These are phyloP conservation scores for Triangularia setosa DNA, from an alignment of 2,329 filamentous ascomycete genomes.

Conservation along the genomic window DNA sequence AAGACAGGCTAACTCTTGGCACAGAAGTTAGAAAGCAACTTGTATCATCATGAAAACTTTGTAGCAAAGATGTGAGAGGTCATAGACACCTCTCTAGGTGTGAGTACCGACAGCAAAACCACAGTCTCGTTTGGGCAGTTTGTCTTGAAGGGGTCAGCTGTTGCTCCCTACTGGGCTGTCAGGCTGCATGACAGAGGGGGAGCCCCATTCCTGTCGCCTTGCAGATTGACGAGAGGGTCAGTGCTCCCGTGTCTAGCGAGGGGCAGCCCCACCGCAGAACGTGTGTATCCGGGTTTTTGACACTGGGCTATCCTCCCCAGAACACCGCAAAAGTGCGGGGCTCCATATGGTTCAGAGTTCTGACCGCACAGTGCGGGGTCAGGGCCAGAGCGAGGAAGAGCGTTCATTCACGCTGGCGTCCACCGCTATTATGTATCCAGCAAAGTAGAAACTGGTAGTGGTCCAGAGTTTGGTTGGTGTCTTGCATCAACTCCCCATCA, in stretches of 20 bases:
- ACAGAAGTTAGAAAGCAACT: background rate
- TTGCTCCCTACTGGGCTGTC: background rate
- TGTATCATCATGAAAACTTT: background rate
- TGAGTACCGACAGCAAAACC: background rate
- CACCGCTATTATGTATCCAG: background rate
- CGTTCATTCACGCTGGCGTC: background rate
- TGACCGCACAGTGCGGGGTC: constrained; percentile 6
- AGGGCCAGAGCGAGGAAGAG: background rate
- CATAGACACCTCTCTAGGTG: background rate
- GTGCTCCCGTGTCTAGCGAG: background rate
- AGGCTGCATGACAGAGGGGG: background rate
- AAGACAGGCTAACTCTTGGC: background rate
- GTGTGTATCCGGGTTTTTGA: background rate
- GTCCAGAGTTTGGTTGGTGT: background rate
- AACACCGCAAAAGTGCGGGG: background rate
- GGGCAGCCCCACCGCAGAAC: background rate
- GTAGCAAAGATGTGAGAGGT: background rate
- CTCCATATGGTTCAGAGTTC: background rate
- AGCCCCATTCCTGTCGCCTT: background rate
- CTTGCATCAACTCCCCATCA: background rate
- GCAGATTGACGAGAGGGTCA: background rate
- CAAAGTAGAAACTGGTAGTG: background rate
- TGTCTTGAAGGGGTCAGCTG: background rate
- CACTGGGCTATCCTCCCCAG: background rate
- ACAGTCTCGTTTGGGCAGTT: background rate